Conservation (phyloP, 2,329 filamentous ascomycete species). For the Cordyceps pruinosa region DNA sequence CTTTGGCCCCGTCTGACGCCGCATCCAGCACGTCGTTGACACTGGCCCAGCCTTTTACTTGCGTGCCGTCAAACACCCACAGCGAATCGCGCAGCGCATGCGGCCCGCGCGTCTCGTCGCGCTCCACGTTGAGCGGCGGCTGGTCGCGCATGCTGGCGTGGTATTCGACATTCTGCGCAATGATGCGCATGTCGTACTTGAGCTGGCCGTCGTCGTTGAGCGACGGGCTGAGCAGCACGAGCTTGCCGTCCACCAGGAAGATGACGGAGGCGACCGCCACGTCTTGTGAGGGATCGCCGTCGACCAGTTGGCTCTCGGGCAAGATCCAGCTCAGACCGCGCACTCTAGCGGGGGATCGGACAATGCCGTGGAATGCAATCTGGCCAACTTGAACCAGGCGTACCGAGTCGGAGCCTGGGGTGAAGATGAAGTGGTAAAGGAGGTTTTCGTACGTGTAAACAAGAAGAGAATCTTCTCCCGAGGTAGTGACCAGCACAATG, state of each 20-base stretch:
- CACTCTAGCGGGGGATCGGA: constrained; percentile 85
- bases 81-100: constrained; percentile 71
- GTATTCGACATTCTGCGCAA: constrained; percentile 94
- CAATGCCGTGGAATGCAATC: constrained; percentile 94
- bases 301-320: constrained; percentile 78
- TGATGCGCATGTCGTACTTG: constrained; percentile 97
- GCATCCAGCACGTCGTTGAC: constrained; percentile 75
- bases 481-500: constrained; percentile 82
- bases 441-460: constrained; percentile 97
- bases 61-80: constrained; percentile 87
- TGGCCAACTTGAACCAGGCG: constrained; percentile 90
- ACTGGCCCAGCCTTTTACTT: constrained; percentile 84
- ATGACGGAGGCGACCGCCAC: constrained; percentile 89
- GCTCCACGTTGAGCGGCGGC: constrained; percentile 35
- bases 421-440: constrained; percentile 89
- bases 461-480: constrained; percentile 87
- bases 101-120: constrained; percentile 22
- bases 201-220: constrained; percentile 74
- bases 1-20: constrained; percentile 58
- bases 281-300: constrained; percentile 92
- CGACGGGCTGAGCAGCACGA: constrained; percentile 85
- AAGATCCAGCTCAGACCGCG: constrained; percentile 93
- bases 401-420: constrained; percentile 59
- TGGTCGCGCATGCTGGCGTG: constrained; percentile 90
- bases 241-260: constrained; percentile 94